phyloP scores from a whole-genome alignment of 352 stramenopile genomes.

The Phytophthora tubulina region DNA sequence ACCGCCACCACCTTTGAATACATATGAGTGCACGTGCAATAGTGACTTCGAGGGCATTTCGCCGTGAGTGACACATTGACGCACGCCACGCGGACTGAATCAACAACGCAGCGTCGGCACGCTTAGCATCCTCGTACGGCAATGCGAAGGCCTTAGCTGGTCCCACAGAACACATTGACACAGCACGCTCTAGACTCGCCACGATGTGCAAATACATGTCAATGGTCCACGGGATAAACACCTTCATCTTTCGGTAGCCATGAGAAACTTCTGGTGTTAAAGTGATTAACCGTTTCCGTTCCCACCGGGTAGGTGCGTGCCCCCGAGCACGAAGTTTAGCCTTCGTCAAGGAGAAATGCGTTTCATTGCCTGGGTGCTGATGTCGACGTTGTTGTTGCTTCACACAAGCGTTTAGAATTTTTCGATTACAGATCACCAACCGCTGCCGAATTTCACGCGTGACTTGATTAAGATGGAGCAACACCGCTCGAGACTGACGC shows the following conservation, averaged over 20 bases:
- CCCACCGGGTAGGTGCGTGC: slow-evolving; percentile 49
- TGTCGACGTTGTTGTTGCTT: slow-evolving; percentile 48
- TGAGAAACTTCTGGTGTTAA: background rate
- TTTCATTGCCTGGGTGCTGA: slow-evolving; percentile 11
- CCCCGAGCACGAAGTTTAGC: slow-evolving; percentile 55
- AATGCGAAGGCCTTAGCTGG: slow-evolving; percentile 55
- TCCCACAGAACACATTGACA: slow-evolving; percentile 46
- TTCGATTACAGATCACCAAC: slow-evolving; percentile 70
- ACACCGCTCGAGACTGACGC: slow-evolving; percentile 45
- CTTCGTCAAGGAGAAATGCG: slow-evolving; percentile 46
- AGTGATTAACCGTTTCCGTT: slow-evolving; percentile 35
- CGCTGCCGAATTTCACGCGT: slow-evolving; percentile 55
- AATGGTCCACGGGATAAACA: slow-evolving; percentile 80
- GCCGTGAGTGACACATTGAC: slow-evolving; percentile 44
- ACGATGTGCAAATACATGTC: slow-evolving; percentile 83
- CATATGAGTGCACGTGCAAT: slow-evolving; percentile 64
- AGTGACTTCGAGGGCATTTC: slow-evolving; percentile 60
- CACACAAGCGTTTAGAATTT: slow-evolving; percentile 64
- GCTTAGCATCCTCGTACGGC: slow-evolving; percentile 62
- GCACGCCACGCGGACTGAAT: slow-evolving; percentile 75
- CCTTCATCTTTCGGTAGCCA: slow-evolving; percentile 62
- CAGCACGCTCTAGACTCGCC: slow-evolving; percentile 40
- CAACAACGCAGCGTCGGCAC: slow-evolving; percentile 50
- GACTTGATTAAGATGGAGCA: slow-evolving; percentile 63
- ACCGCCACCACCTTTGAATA: slow-evolving; percentile 82